Base-by-base conservation (phyloP, 2,329 filamentous ascomycete species). In the Coleophoma cylindrospora region DNA sequence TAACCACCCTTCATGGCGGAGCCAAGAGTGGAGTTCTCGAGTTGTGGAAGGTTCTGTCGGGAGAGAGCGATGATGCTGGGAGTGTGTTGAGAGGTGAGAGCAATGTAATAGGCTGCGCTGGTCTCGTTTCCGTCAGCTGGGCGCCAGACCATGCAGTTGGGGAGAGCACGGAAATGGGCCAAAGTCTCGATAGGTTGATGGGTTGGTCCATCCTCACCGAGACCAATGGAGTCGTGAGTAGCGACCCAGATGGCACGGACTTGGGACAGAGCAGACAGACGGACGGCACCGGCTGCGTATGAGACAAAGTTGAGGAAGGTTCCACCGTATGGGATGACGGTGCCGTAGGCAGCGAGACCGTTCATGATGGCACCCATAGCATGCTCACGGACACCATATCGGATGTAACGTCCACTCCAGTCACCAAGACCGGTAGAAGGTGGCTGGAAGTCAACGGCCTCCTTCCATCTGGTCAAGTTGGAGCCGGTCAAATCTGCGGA, bases 301-400 rank as follows among this genome's bases (percentile, higher is more conserved):
- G 92, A 97, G 62, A 97, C 91, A 73, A 99, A 99, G 87, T 97
- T 99, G 63, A 99, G 80, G 86, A 99, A 99, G 65, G 94, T 97
- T 74, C 94, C 94, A 60, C 84, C 84, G 62, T 91, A 95, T 62
- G 94, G 94, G 68, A 99, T 86, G 67, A 96, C 79, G 66, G 91
- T 95, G 64, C 94, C 94, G 74, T 97, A 99, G 57, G 91, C 94
- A 58, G 91, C 84, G 53, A 99, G 80, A 76, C 94, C 94, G 80
- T 96, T 96, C 77, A 95, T 87, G 73, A 95, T 89, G 65, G 88
- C 88, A 67, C 87, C 89, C 90, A 95, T 95, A 62, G 74, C 88
- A 72, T 95, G 90, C 79, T 95, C 90, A 71, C 90, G 87, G 64
- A 95, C 89, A 81, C 90, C 90, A 67, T 91, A 94, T 70, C 89